These are phyloP conservation scores for Aphanomyces invadans DNA, from an alignment of 352 stramenopile species.

Conservation along the genomic window DNA sequence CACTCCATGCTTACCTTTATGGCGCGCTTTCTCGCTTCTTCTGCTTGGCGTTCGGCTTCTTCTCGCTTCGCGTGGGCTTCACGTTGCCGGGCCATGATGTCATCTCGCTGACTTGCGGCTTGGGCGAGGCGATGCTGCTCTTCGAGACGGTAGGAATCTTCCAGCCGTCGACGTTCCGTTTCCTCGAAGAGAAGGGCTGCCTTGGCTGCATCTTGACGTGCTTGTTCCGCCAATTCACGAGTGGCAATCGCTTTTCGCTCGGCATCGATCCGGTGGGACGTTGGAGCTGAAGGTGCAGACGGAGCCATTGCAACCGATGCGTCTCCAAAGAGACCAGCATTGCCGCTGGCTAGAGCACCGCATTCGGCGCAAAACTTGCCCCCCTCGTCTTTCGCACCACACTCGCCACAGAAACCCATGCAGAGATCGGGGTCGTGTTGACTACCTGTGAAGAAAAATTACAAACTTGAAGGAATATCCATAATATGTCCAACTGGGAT, in stretches of 20 bases:
- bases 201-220: conserved; percentile 20
- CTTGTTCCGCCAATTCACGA: conserved; percentile 18
- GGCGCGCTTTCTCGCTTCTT: conserved; percentile 23
- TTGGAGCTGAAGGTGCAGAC: background rate
- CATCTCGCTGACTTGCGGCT: background rate
- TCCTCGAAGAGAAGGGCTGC: conserved; percentile 20
- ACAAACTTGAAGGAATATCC: too few species aligned
- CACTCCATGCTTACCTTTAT: conserved; percentile 7
- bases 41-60: conserved; percentile 23
- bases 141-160: conserved; percentile 14
- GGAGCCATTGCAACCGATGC: background rate
- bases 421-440: too few species aligned
- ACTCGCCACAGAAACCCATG: conserved; percentile 83
- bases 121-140: conserved; percentile 15
- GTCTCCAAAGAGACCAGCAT: conserved; percentile 11
- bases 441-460: too few species aligned
- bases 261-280: conserved; percentile 1
- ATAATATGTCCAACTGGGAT: too few species aligned
- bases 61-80: conserved; percentile 22
- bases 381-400: conserved; percentile 51
- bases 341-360: conserved; percentile 30
- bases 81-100: conserved; percentile 12
- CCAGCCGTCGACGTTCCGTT: conserved; percentile 16
- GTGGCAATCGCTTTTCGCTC: conserved; percentile 11
- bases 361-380: conserved; percentile 70